phyloP scores from a whole-genome alignment of 2,329 filamentous ascomycete species.

The Talaromyces islandicus region DNA sequence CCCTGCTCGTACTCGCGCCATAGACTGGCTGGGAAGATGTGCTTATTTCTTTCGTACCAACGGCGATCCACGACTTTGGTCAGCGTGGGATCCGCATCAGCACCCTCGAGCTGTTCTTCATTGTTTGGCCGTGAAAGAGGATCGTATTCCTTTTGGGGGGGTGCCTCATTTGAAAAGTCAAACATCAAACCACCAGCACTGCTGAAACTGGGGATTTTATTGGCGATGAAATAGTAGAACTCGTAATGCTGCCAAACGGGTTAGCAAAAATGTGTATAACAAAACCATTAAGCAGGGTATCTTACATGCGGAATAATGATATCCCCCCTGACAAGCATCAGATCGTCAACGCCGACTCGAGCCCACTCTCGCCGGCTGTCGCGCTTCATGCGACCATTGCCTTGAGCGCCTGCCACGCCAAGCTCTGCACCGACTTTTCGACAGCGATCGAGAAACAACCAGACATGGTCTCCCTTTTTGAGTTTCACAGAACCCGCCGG shows the following conservation, averaged over 20 bases:
- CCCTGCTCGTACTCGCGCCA: slow-evolving; percentile 95
- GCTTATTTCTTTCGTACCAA: slow-evolving; percentile 97
- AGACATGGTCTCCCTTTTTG: slow-evolving; percentile 88
- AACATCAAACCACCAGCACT: slow-evolving; percentile 76
- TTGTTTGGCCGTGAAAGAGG: slow-evolving; percentile 38
- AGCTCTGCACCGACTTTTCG: slow-evolving; percentile 83
- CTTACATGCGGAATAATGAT: slow-evolving; percentile 91
- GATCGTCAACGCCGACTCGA: slow-evolving; percentile 84
- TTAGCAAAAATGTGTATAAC: slow-evolving; percentile 1
- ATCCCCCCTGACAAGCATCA: slow-evolving; percentile 86
- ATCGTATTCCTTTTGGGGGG: slow-evolving; percentile 30
- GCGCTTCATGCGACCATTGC: slow-evolving; percentile 40
- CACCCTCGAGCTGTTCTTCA: slow-evolving; percentile 64
- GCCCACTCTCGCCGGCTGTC: slow-evolving; percentile 78
- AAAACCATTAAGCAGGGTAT: neutral
- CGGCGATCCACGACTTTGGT: slow-evolving; percentile 94
- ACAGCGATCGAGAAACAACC: slow-evolving; percentile 88
- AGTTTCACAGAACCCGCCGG: slow-evolving; percentile 78
- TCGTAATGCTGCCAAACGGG: slow-evolving; percentile 71
- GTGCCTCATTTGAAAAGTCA: slow-evolving; percentile 56
- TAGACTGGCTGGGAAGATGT: slow-evolving; percentile 92
- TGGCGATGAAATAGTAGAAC: slow-evolving; percentile 94
- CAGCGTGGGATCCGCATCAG: slow-evolving; percentile 65
- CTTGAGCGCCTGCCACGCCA: slow-evolving; percentile 60
- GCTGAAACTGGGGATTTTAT: slow-evolving; percentile 56